phyloP scores from a whole-genome alignment of 257 asterid genomes.

The Solanum habrochaites region DNA sequence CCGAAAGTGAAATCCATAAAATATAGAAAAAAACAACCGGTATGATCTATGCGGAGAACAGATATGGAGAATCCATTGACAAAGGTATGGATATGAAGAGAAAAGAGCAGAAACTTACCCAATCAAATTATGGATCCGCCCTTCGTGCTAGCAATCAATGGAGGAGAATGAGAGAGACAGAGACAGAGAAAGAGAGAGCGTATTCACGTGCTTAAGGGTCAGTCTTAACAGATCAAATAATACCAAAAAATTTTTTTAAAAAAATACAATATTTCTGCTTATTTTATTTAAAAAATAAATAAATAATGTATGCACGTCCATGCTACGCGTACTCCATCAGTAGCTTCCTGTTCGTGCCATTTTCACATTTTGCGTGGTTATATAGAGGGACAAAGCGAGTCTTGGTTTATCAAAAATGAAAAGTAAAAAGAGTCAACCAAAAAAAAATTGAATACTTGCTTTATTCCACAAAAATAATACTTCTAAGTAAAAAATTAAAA shows the following conservation, averaged over 20 bases:
- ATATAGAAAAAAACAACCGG: not conserved
- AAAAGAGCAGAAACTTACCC: not conserved
- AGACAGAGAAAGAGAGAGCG: not conserved
- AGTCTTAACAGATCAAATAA: not conserved
- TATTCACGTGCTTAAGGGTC: not conserved
- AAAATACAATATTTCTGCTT: not conserved
- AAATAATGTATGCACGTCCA: not conserved
- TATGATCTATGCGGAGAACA: not conserved
- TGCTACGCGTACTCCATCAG: not conserved
- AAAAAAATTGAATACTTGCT: too few species aligned
- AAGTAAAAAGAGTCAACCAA: too few species aligned
- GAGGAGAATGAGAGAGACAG: not conserved
- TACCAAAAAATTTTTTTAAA: too few species aligned
- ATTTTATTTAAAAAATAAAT: too few species aligned
- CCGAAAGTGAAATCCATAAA: not conserved
- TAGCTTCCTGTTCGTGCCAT: not conserved
- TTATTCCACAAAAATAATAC: too few species aligned
- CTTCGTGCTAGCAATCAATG: not conserved
- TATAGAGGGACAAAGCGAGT: too few species aligned
- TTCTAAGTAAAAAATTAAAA: too few species aligned
- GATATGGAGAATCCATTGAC: not conserved
- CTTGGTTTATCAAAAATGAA: too few species aligned
- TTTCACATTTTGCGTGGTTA: not conserved
- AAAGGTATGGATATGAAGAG: not conserved
- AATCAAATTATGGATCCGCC: not conserved